phyloP scores from a whole-genome alignment of 1,139 yeast species.

The Zygosaccharomyces sapae region DNA sequence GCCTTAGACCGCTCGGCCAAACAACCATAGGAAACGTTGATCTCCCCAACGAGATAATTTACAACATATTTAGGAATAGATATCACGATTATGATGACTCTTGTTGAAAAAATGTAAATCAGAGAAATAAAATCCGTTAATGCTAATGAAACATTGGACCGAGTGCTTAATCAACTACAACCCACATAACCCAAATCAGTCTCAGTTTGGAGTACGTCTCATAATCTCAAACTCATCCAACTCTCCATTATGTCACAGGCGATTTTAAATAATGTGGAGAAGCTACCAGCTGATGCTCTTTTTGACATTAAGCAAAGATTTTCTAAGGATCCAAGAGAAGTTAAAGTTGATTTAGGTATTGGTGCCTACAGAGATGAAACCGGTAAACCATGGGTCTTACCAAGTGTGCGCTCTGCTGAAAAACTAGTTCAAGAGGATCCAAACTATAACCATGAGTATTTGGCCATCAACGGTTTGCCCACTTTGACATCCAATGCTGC shows the following conservation, averaged over 20 bases:
- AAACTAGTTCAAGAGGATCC: slow-evolving; percentile 50
- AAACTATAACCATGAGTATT: slow-evolving; percentile 82
- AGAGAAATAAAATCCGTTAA: background rate
- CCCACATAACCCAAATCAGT: background rate
- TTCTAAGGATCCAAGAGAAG: slow-evolving; percentile 55
- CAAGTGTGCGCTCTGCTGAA: slow-evolving; percentile 77
- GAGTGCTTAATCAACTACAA: background rate
- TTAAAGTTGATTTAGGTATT: slow-evolving; percentile 81
- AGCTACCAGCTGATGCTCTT: slow-evolving; percentile 71
- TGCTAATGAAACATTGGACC: background rate
- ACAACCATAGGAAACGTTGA: slow-evolving; percentile 18
- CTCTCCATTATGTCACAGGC: slow-evolving; percentile 20
- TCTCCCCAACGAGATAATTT: background rate
- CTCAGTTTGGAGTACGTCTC: background rate
- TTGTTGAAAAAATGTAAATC: background rate
- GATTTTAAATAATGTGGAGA: slow-evolving; percentile 46
- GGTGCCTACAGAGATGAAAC: slow-evolving; percentile 93
- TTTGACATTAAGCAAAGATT: slow-evolving; percentile 80
- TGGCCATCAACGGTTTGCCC: slow-evolving; percentile 75
- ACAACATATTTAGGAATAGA: background rate
- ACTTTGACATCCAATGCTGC: slow-evolving; percentile 71
- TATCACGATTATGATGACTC: background rate
- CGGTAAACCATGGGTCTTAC: slow-evolving; percentile 93
- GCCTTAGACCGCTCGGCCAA: slow-evolving; percentile 34
- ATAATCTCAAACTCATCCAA: background rate